These are phyloP conservation scores for Chlorokybus atmophyticus DNA, from an alignment of 139 green algal genomes.

Conservation along the genomic window DNA sequence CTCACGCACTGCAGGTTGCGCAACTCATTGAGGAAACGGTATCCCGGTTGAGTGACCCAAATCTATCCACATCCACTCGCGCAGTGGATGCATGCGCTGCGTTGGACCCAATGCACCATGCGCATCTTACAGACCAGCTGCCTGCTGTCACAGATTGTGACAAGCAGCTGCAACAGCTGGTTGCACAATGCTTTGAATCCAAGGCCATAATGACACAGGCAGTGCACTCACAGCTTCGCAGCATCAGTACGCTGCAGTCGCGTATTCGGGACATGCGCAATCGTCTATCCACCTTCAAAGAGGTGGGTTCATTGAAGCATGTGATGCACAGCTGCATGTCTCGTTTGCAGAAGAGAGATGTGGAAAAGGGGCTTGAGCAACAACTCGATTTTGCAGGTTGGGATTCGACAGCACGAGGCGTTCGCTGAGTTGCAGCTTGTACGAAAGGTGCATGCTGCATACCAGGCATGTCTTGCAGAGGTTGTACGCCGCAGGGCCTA, in stretches of 20 bases:
- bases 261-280: slow-evolving; percentile 67
- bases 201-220: slow-evolving; percentile 59
- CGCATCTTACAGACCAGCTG: slow-evolving; percentile 47
- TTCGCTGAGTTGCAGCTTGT: slow-evolving; percentile 56
- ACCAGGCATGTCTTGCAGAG: slow-evolving; percentile 67
- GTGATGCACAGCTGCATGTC: too few species aligned
- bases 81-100: slow-evolving; percentile 50
- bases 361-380: too few species aligned
- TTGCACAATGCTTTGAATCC: slow-evolving; percentile 29
- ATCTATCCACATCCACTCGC: slow-evolving; percentile 9
- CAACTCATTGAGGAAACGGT: background rate
- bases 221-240: slow-evolving; percentile 60
- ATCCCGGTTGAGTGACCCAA: background rate
- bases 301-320: too few species aligned
- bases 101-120: slow-evolving; percentile 66
- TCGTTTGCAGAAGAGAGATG: too few species aligned
- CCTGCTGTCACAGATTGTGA: slow-evolving; percentile 35
- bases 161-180: slow-evolving; percentile 26
- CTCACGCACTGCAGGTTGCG: background rate
- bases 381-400: too few species aligned
- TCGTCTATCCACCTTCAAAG: slow-evolving; percentile 56
- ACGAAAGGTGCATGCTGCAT: slow-evolving; percentile 47
- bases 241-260: slow-evolving; percentile 58
- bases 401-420: slow-evolving; percentile 34
- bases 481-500: slow-evolving; percentile 50